A percentile compares a stretch with the other conserved stretches of the same genome.
These are phyloP conservation scores for Coemansia pectinata DNA, from an alignment of 192 early-diverging fungal genomes.

Conservation along the genomic window DNA sequence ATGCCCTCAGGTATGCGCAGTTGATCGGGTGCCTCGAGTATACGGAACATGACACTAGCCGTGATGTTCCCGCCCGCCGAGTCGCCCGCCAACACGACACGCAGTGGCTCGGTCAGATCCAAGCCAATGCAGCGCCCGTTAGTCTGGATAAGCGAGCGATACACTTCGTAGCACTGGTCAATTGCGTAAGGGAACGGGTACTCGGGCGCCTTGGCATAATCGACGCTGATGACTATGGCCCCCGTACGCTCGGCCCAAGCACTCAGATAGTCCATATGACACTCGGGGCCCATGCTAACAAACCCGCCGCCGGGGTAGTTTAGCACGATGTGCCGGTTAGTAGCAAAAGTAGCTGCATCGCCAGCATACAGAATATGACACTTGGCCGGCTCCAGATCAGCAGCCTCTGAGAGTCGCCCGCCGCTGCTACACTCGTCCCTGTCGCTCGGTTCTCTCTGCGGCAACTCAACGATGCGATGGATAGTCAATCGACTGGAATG, in stretches of 20 bases:
- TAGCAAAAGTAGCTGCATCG: conserved; percentile 22
- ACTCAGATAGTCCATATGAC: conserved; percentile 84
- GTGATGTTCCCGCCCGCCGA: conserved; percentile 95
- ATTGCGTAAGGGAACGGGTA: conserved; percentile 90
- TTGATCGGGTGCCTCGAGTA: conserved; percentile 61
- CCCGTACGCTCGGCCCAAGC: conserved; percentile 74
- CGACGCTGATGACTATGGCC: conserved; percentile 75
- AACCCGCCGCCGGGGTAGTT: conserved; percentile 88
- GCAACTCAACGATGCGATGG: conserved; percentile 9
- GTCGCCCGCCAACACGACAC: conserved; percentile 82
- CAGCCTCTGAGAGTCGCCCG: conserved; percentile 13
- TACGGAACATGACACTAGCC: conserved; percentile 74
- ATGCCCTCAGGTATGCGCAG: conserved; percentile 74
- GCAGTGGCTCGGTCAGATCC: conserved; percentile 61
- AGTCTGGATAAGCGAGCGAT: conserved; percentile 69
- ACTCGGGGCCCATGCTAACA: conserved; percentile 82
- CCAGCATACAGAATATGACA: conserved; percentile 65
- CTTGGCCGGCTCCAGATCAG: conserved; percentile 31
- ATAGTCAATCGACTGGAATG: conserved; percentile 23
- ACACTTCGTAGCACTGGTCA: conserved; percentile 91
- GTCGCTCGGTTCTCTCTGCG: background rate
- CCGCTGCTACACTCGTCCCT: background rate
- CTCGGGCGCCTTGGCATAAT: conserved; percentile 96
- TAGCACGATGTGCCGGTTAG: conserved; percentile 55
- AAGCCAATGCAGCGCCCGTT: conserved; percentile 81